These are phyloP conservation scores for Aspergillus tanneri DNA, from an alignment of 2,329 filamentous ascomycete genomes.

Conservation along the genomic window DNA sequence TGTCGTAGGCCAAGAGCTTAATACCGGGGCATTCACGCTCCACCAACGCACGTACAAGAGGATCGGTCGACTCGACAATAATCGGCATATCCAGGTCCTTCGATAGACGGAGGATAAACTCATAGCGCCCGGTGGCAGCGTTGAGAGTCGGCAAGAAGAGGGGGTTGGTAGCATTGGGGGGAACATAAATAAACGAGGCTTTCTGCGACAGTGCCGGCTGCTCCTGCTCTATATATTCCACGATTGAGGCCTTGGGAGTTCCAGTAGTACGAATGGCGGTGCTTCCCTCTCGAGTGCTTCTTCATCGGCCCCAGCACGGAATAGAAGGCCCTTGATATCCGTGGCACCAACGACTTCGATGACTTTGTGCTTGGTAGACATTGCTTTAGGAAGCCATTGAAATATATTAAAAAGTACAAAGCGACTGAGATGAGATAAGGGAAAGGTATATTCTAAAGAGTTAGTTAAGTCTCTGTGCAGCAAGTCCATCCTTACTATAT, in stretches of 20 bases:
- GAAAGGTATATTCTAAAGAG: background rate
- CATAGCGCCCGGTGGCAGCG: constrained; percentile 29
- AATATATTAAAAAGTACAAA: no score
- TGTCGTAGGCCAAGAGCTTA: constrained; percentile 50
- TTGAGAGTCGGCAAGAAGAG: constrained; percentile 33
- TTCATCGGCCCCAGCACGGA: constrained; percentile 54
- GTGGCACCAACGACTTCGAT: constrained; percentile 40
- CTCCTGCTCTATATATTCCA: constrained; percentile 44
- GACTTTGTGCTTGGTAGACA: constrained; percentile 22
- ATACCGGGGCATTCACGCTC: constrained; percentile 39
- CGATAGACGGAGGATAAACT: constrained; percentile 30
- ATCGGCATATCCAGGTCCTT: constrained; percentile 38
- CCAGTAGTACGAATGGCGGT: constrained; percentile 48
- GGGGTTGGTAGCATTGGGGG: constrained; percentile 34
- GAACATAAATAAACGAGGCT: constrained; percentile 40
- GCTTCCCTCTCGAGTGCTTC: constrained; percentile 49
- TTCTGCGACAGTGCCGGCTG: constrained; percentile 47
- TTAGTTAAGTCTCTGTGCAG: background rate
- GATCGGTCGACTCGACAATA: constrained; percentile 43
- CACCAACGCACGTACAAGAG: constrained; percentile 47
- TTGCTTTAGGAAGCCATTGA: constrained; percentile 40
- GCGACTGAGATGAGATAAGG: background rate
- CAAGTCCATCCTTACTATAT: no score
- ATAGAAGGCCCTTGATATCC: constrained; percentile 42
- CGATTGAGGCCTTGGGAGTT: constrained; percentile 55